These are phyloP conservation scores for Trichosporon ovoides DNA, from an alignment of 1,284 basidiomycete species.

Conservation along the genomic window DNA sequence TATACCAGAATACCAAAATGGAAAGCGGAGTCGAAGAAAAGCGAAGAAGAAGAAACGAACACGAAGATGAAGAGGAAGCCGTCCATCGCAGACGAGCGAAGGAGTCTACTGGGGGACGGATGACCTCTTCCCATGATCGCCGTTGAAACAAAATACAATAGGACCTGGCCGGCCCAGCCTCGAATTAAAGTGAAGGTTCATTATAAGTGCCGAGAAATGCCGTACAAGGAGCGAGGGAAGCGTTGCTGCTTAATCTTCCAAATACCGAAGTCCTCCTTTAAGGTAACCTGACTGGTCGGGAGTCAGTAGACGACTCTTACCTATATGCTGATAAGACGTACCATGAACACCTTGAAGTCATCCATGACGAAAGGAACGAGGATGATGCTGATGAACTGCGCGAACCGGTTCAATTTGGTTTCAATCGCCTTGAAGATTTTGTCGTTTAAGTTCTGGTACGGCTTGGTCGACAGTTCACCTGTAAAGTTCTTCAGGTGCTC, in stretches of 20 bases:
- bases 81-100: not conserved
- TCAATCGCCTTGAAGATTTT: slow-evolving; percentile 65
- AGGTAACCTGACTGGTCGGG: slow-evolving; percentile 35
- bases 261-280: slow-evolving; percentile 34
- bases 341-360: slow-evolving; percentile 60
- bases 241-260: slow-evolving; percentile 30
- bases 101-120: not conserved
- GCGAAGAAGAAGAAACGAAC: not conserved
- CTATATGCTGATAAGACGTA: slow-evolving; percentile 51
- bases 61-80: not conserved
- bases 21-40: too few relatives aligned
- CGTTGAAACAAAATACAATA: not conserved
- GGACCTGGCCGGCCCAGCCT: too few relatives aligned
- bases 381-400: slow-evolving; percentile 86
- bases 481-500: slow-evolving; percentile 74
- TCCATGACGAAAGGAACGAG: slow-evolving; percentile 87
- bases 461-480: slow-evolving; percentile 52
- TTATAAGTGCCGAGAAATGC: slow-evolving; percentile 1
- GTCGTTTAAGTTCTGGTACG: slow-evolving; percentile 63
- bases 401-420: slow-evolving; percentile 66
- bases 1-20: not conserved
- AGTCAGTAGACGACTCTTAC: not conserved
- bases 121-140: not conserved
- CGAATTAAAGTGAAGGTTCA: not conserved
- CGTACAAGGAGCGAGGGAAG: not conserved